Evolutionary conservation across 139 green algal genomes (phyloP).

Genomic region (Chlorella vulgaris): DNA sequence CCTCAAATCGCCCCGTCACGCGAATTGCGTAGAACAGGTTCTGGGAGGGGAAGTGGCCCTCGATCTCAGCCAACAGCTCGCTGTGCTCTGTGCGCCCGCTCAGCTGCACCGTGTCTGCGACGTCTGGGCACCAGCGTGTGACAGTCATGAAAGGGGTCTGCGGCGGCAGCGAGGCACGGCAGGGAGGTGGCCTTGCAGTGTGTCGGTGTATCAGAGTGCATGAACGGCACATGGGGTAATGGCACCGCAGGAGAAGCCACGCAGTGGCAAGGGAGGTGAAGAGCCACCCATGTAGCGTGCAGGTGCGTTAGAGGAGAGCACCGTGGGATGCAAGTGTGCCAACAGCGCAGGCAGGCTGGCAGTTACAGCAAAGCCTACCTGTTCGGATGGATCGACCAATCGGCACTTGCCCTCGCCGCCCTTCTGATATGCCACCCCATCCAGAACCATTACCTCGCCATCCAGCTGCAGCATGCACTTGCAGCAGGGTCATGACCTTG

Average conservation of each 20-base stretch:
- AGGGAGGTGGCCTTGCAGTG: too few relatives aligned
- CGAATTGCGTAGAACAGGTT: slow-evolving; percentile 31
- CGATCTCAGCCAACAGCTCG: neutral
- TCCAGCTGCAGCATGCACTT: neutral
- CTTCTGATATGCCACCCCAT: slow-evolving; percentile 27
- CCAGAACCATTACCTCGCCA: slow-evolving; percentile 23
- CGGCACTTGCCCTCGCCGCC: neutral
- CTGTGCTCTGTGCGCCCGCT: neutral
- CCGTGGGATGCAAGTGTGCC: too few relatives aligned
- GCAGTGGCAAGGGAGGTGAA: too few relatives aligned
- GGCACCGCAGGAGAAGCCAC: too few relatives aligned
- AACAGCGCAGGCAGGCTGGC: too few relatives aligned
- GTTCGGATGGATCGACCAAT: neutral
- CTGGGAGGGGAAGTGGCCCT: neutral
- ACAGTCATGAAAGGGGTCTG: slow-evolving; percentile 36
- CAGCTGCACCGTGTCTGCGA: neutral
- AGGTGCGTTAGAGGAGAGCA: too few relatives aligned
- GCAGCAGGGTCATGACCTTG: too few relatives aligned
- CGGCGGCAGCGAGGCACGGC: too few relatives aligned
- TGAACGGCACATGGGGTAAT: too few relatives aligned
- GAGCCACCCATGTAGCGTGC: too few relatives aligned
- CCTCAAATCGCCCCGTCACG: neutral
- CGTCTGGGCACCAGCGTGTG: slow-evolving; percentile 4
- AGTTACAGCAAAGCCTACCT: neutral
- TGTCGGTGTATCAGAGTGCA: too few relatives aligned